Conservation (phyloP, 2,329 filamentous ascomycete genomes). For the Ambrosiella beaveri region DNA sequence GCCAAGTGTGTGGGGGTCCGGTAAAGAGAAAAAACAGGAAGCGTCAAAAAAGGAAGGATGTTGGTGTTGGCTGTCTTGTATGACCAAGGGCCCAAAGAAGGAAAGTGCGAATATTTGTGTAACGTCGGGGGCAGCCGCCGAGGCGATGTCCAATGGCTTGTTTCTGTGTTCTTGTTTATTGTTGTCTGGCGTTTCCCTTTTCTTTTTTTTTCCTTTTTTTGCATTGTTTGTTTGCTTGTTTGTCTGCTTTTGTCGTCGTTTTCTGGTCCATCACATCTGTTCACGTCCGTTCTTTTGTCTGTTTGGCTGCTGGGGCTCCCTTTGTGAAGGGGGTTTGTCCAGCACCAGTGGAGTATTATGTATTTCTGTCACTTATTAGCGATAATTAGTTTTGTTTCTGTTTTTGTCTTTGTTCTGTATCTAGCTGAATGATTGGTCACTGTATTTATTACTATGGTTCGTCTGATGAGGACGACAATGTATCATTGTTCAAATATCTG, state of each 20-base stretch:
- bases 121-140: background rate
- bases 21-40: constrained; percentile 1
- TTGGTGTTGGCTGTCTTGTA: background rate
- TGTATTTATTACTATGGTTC: background rate
- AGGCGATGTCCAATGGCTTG: background rate
- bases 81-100: background rate
- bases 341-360: background rate
- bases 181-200: background rate
- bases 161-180: background rate
- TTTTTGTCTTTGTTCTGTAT: background rate
- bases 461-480: too few relatives aligned
- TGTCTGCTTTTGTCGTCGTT: background rate
- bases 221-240: constrained; percentile 4
- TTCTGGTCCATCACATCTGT: background rate
- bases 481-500: too few relatives aligned
- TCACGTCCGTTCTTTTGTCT: constrained; percentile 4
- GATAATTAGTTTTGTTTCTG: background rate
- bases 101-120: background rate
- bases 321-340: background rate
- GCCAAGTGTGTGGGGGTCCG: constrained; percentile 29
- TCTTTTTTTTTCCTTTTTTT: background rate
- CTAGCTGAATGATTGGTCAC: background rate
- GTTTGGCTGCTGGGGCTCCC: background rate
- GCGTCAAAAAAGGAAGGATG: background rate
- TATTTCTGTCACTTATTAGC: background rate